phyloP scores from a whole-genome alignment of 441 rosid species.

The Mallotus repandus region DNA sequence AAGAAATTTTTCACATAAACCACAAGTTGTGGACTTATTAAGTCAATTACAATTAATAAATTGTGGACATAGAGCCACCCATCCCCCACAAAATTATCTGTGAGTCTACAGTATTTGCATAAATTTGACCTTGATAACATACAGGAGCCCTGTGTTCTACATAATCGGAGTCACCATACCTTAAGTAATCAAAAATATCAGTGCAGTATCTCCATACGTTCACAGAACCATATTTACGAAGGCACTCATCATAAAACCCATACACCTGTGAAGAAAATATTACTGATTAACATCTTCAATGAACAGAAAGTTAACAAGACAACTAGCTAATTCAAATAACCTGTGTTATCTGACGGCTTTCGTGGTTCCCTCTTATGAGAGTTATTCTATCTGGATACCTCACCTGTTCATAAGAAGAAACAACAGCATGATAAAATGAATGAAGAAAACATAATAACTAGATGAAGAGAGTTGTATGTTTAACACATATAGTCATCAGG shows the following conservation, averaged over 20 bases:
- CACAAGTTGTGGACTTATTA: not conserved
- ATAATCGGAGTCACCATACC: conserved; percentile 40
- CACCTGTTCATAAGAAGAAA: conserved; percentile 44
- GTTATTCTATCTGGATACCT: conserved; percentile 94
- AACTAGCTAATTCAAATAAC: conserved; percentile 33
- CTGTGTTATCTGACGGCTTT: conserved; percentile 96
- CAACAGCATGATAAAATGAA: not conserved
- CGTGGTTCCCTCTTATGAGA: conserved; percentile 92
- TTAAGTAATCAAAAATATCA: conserved; percentile 89
- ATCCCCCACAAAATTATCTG: not conserved
- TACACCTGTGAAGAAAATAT: conserved; percentile 59
- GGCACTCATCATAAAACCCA: conserved; percentile 91
- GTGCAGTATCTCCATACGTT: conserved; percentile 99
- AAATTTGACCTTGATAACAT: conserved; percentile 16
- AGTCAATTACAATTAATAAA: not conserved
- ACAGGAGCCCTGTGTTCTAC: conserved; percentile 14
- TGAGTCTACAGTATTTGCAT: conserved; percentile 11
- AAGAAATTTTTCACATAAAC: not conserved
- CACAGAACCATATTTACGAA: conserved; percentile 87
- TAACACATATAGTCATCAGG: not conserved
- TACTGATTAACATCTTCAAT: conserved; percentile 25
- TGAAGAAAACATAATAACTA: not conserved
- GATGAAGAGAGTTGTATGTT: conserved; percentile 2
- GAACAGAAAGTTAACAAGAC: conserved; percentile 8
- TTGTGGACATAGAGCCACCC: not conserved